Percentiles rank a stretch among this genome's conserved stretches.
These are phyloP conservation scores for Yarrowia deformans DNA, from an alignment of 805 yeast species.

Conservation along the genomic window DNA sequence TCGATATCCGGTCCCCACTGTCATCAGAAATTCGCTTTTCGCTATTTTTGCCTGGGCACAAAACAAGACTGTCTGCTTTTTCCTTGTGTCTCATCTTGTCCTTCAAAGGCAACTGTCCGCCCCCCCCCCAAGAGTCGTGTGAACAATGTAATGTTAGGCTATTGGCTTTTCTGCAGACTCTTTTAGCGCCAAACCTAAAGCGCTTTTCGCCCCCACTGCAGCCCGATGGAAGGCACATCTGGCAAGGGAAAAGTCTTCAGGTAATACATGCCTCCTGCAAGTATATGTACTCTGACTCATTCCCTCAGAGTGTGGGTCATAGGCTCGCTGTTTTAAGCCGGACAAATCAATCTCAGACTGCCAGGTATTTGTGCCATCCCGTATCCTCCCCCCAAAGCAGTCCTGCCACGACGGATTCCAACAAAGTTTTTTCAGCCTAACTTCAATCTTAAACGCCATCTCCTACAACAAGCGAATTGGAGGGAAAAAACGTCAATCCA, in stretches of 20 bases:
- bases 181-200: slow-evolving; percentile 22
- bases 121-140: slow-evolving; percentile 7
- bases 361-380: not conserved
- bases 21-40: not conserved
- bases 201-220: slow-evolving; percentile 27
- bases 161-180: not conserved
- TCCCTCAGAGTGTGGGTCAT: slow-evolving; percentile 14
- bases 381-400: not conserved
- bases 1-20: not conserved
- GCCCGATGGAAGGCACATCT: slow-evolving; percentile 25
- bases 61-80: not conserved
- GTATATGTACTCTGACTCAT: slow-evolving; percentile 38
- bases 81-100: slow-evolving; percentile 7
- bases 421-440: slow-evolving; percentile 7
- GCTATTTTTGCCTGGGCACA: not conserved
- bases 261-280: slow-evolving; percentile 30
- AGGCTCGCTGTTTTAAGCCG: not conserved
- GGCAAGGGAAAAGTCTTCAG: slow-evolving; percentile 34
- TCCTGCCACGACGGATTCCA: not conserved
- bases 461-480: slow-evolving; percentile 25
- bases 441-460: slow-evolving; percentile 36
- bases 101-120: slow-evolving; percentile 3
- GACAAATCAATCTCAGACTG: not conserved
- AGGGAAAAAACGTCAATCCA: slow-evolving; percentile 9
- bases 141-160: slow-evolving; percentile 25